Percentiles rank a stretch among this genome's conserved stretches.
Evolutionary conservation across 2,329 filamentous ascomycete genomes (phyloP).

Genomic region (Neocucurbitaria cava): DNA sequence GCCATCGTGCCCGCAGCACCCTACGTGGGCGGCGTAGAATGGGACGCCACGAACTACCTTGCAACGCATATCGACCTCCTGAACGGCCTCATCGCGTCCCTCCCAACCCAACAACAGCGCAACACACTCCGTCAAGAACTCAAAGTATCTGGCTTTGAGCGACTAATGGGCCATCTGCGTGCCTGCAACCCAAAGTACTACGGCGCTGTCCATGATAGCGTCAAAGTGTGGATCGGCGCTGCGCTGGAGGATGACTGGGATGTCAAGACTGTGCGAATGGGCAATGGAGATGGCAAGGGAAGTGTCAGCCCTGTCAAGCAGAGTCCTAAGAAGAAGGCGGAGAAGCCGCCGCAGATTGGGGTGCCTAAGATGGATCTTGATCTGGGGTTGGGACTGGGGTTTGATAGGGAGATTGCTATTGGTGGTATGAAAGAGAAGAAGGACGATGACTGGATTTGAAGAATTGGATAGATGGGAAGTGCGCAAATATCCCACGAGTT

Average conservation of each 20-base stretch:
- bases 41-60: slow-evolving; percentile 97
- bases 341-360: slow-evolving; percentile 46
- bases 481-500: neutral
- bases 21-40: slow-evolving; percentile 96
- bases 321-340: slow-evolving; percentile 51
- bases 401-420: slow-evolving; percentile 39
- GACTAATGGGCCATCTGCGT: slow-evolving; percentile 81
- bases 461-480: neutral
- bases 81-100: slow-evolving; percentile 86
- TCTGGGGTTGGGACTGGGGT: slow-evolving; percentile 34
- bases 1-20: slow-evolving; percentile 92
- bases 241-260: slow-evolving; percentile 89
- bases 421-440: slow-evolving; percentile 18
- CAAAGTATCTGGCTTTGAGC: slow-evolving; percentile 86
- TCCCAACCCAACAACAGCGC: slow-evolving; percentile 72
- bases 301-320: slow-evolving; percentile 44
- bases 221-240: slow-evolving; percentile 89
- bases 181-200: slow-evolving; percentile 99
- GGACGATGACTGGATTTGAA: slow-evolving; percentile 45
- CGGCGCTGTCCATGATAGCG: slow-evolving; percentile 83
- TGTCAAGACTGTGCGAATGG: slow-evolving; percentile 79
- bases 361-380: slow-evolving; percentile 48
- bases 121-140: slow-evolving; percentile 81
- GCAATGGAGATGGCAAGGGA: slow-evolving; percentile 54
- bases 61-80: slow-evolving; percentile 91